Evolutionary conservation across 148 eudicot genomes (phyloP), one percentile per base, ranked within the genome.

Genomic region (Polygonum maritimum): DNA sequence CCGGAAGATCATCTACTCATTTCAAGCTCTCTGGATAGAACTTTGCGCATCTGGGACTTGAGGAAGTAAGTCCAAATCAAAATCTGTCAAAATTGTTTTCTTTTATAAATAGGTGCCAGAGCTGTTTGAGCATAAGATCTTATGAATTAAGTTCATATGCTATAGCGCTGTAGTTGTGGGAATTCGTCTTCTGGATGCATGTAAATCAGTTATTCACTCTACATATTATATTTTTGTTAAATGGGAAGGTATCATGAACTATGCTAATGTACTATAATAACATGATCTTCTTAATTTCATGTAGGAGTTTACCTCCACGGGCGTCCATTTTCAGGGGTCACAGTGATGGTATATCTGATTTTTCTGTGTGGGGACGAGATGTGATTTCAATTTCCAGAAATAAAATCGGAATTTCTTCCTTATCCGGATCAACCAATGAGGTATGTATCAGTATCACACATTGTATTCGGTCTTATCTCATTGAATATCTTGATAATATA

Each of bases 41-140:
- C 94, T n/a, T 52, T 95, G 74, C 85, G 91, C 48, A 82, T 95
- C 76, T 95, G 99, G 99, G 99, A 95, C 85, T 83, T 95, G 84
- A 82, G 99, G 81, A 95, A 88, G 97, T 90, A 87, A 87, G 84
- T 69, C 80, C 69, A 44, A 3, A 5, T 60, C 35, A 26, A 21
- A 26, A 21, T 55, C 14, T 21, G 67, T 22, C 21, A 54, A 54
- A 60, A 10, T 1, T n/a, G 12, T 21, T 60, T 21, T 60, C 15
- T 26, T 60, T 2, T 60, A 1, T 11, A 11, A 3, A 60, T 60
- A 60, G 67, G 67, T 3, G 67, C 35, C 26, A 12, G 67, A 15
- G 55, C 55, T 13, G 5, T 49, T 49, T 49, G 55, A 49, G 18
- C 55, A 2, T 14, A 49, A 49, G 16, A 49, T 3, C 55, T 49